These are phyloP conservation scores for Pythium monospermum DNA, from an alignment of 352 stramenopile species.

Conservation along the genomic window DNA sequence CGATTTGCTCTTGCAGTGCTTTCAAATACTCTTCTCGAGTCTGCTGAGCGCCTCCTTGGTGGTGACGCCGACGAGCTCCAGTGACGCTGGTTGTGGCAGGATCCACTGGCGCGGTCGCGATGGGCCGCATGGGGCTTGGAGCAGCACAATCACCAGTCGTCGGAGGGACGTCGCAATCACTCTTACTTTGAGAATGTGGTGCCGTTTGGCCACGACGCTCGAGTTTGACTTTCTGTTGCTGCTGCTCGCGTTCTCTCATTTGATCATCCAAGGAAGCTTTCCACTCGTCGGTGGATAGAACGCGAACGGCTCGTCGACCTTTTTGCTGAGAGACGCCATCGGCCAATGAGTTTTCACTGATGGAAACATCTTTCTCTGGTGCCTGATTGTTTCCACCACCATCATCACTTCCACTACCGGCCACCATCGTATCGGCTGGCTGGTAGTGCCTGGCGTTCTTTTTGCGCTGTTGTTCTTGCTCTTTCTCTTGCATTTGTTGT, in stretches of 20 bases:
- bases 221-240: too few species aligned
- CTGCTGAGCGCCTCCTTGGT: constrained; percentile 15
- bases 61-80: too few species aligned
- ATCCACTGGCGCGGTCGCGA: background rate
- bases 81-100: background rate
- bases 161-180: too few species aligned
- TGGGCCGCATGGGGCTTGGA: background rate
- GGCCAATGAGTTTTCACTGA: too few species aligned
- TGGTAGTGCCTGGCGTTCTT: background rate
- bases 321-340: background rate
- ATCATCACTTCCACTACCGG: too few species aligned
- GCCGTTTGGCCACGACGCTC: constrained; percentile 27
- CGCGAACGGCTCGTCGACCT: constrained; percentile 30
- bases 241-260: constrained; percentile 23
- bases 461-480: constrained; percentile 2
- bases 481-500: constrained; percentile 33
- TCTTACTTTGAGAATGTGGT: constrained; percentile 8
- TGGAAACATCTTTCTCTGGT: too few species aligned
- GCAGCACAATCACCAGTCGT: background rate
- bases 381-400: too few species aligned
- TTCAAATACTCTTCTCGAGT: constrained; percentile 34
- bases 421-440: background rate
- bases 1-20: constrained; percentile 42
- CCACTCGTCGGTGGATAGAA: constrained; percentile 38
- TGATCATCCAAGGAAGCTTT: constrained; percentile 40